Evolutionary conservation across 1,284 basidiomycete genomes (phyloP).

Genomic region (Cryptococcus sp.): DNA sequence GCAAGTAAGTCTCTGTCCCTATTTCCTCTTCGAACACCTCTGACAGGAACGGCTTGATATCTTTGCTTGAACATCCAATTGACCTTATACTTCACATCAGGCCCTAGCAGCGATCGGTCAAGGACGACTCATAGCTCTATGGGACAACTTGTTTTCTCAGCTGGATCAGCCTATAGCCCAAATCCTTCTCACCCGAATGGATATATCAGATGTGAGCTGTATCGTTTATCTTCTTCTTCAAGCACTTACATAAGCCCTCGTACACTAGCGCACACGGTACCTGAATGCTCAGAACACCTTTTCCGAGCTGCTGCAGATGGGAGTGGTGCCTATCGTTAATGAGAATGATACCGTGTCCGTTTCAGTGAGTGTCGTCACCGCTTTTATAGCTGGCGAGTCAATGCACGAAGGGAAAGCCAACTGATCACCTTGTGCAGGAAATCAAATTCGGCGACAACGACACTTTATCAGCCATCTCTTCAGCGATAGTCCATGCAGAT

Average conservation of each 20-base stretch:
- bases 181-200: constrained; percentile 87
- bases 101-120: constrained; percentile 96
- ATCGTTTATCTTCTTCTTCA: not conserved
- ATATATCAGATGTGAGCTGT: constrained; percentile 85
- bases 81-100: constrained; percentile 51
- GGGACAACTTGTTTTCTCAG: constrained; percentile 94
- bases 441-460: constrained; percentile 99
- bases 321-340: constrained; percentile 92
- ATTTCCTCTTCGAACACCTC: no score
- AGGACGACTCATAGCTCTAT: constrained; percentile 90
- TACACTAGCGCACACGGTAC: constrained; percentile 76
- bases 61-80: no score
- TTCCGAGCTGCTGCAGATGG: constrained; percentile 81
- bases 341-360: constrained; percentile 97
- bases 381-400: not conserved
- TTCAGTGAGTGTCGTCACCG: constrained; percentile 63
- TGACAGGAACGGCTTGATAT: no score
- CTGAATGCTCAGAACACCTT: constrained; percentile 93
- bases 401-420: not conserved
- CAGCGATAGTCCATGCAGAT: constrained; percentile 95
- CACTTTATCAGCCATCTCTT: constrained; percentile 93
- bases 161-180: constrained; percentile 94
- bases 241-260: not conserved
- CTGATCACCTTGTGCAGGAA: constrained; percentile 62
- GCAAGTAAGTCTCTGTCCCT: constrained; percentile 61